Base-by-base conservation (phyloP, 2,329 filamentous ascomycete genomes). In the Davidsoniella virescens region DNA sequence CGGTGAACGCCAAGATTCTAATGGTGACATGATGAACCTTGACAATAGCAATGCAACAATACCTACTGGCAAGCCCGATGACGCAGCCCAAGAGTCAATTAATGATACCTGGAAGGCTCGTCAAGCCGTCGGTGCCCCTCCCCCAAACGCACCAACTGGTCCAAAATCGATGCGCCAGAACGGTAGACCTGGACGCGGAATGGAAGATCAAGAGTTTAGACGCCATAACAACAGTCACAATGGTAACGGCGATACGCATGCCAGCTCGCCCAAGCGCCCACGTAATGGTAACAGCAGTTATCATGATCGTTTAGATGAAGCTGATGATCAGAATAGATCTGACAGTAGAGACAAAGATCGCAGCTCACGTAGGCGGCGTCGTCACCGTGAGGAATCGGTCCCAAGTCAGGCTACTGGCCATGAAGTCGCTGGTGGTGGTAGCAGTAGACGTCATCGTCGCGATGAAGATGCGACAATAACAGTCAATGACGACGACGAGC, bases 91-190 rank as follows among this genome's bases (percentile, higher is more conserved):
- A 12, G 45, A 50, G 29, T 25, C 17, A 33, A 33, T 33, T 10
- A 47, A 16, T 39, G 33, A 23, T 14, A 50, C 44, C 41, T 50
- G 47, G 47, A 50, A 42, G 39, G 38, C 40, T 18, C 47, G 47
- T 7, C 47, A 44, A 44, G 47, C 29, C 26, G 44, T 37, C 20
- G 41, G 29, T 6, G 47, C 47, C 33, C 64, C 67, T 47, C 78
- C 78, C 42, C 64, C 79, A 66, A 86, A 73, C 66, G 92, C 92
- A 25, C 92, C 92, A 25, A 94, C 84, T 50, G 92, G 88, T 8
- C 92, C 92, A 44, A 88, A 92, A 65, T 92, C 92, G 16, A 94
- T 96, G 86, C 77, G 90, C 55, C 83, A 92, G 64, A 87, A 87
- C 26, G 74, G 74, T 20, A 65, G 70, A 55, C 71, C 70, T 38